phyloP scores from a whole-genome alignment of 805 yeast species.

The Hanseniaspora guilliermondii region DNA sequence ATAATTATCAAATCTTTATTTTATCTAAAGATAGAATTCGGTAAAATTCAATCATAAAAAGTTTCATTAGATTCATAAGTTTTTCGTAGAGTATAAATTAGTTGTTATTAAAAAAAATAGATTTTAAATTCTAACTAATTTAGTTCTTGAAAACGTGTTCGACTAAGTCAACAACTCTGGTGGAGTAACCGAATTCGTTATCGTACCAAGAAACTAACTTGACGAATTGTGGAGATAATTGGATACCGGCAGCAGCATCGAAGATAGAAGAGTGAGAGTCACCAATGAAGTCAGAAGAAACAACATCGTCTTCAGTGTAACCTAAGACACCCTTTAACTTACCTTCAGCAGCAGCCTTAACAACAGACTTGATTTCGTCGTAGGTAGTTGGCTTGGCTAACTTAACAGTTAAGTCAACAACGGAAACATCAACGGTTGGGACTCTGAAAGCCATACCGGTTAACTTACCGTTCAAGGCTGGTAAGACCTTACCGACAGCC shows the following conservation, averaged over 20 bases:
- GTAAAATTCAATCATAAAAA: conserved; percentile 1
- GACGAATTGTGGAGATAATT: conserved; percentile 57
- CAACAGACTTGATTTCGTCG: conserved; percentile 49
- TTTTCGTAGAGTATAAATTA: background rate
- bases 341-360: conserved; percentile 50
- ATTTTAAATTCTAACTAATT: background rate
- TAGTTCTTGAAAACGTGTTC: conserved; percentile 41
- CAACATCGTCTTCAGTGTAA: conserved; percentile 62
- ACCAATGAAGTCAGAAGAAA: conserved; percentile 55
- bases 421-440: conserved; percentile 62
- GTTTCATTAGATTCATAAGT: conserved; percentile 14
- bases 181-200: conserved; percentile 64
- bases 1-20: background rate
- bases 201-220: conserved; percentile 64
- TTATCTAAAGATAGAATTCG: background rate
- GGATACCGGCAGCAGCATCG: conserved; percentile 59
- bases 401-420: conserved; percentile 58
- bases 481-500: conserved; percentile 65
- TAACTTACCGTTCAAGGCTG: conserved; percentile 58
- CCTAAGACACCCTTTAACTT: conserved; percentile 50
- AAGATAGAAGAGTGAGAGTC: conserved; percentile 53
- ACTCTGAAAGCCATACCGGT: conserved; percentile 67
- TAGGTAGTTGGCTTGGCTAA: conserved; percentile 46
- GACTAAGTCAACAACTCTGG: conserved; percentile 63
- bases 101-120: background rate